Evolutionary conservation across 2,329 filamentous ascomycete genomes (phyloP).

Genomic region (Uncinocarpus reesii): DNA sequence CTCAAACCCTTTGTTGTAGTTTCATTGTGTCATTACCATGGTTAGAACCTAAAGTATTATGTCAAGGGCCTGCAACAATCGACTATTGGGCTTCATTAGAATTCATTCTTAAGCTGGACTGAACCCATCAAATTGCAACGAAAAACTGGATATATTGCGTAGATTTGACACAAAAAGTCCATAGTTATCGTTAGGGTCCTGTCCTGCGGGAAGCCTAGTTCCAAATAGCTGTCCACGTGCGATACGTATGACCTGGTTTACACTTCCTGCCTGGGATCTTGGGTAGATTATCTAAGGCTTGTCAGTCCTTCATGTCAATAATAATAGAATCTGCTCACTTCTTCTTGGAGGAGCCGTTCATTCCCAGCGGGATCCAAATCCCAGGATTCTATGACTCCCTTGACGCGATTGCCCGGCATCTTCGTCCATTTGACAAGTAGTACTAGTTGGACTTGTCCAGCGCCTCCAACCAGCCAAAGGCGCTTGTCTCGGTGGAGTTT

Average conservation of each 20-base stretch:
- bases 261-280: background rate
- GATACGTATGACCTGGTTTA: slow-evolving; percentile 6
- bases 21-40: no score
- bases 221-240: slow-evolving; percentile 9
- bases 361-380: slow-evolving; percentile 9
- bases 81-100: no score
- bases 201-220: background rate
- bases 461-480: slow-evolving; percentile 12
- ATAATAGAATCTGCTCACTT: slow-evolving; percentile 7
- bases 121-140: slow-evolving; percentile 5
- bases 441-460: slow-evolving; percentile 9
- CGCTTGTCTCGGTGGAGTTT: slow-evolving; percentile 14
- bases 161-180: slow-evolving; percentile 4
- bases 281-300: slow-evolving; percentile 8
- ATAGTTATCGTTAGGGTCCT: background rate
- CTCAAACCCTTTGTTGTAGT: no score
- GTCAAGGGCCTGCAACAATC: no score
- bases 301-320: slow-evolving; percentile 3
- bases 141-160: background rate
- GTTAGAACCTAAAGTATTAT: no score
- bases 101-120: no score
- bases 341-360: slow-evolving; percentile 7
- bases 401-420: background rate
- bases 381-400: slow-evolving; percentile 1
- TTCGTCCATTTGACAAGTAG: slow-evolving; percentile 13